phyloP scores from a whole-genome alignment of 805 yeast genomes.

The Barnettozyma sucrosica region DNA sequence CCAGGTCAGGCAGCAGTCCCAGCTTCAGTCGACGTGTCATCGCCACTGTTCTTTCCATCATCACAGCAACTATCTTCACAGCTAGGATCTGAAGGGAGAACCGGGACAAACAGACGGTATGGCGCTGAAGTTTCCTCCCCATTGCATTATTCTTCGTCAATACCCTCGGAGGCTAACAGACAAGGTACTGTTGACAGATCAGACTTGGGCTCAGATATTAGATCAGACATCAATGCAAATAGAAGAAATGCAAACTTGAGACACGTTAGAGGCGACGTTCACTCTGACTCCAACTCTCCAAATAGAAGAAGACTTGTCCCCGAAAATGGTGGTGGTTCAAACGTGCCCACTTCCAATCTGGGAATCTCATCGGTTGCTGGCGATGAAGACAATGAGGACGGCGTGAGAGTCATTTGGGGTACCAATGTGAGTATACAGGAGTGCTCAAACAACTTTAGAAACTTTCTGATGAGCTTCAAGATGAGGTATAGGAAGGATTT shows the following conservation, averaged over 20 bases:
- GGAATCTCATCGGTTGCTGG: slow-evolving; percentile 18
- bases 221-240: slow-evolving; percentile 38
- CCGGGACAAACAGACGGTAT: slow-evolving; percentile 2
- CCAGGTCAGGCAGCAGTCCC: neutral
- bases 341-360: slow-evolving; percentile 25
- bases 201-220: slow-evolving; percentile 33
- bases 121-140: slow-evolving; percentile 38
- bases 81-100: slow-evolving; percentile 16
- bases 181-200: slow-evolving; percentile 20
- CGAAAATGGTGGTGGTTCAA: slow-evolving; percentile 26
- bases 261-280: slow-evolving; percentile 70
- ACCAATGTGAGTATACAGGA: slow-evolving; percentile 93
- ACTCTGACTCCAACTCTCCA: slow-evolving; percentile 68
- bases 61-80: slow-evolving; percentile 23
- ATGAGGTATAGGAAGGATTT: slow-evolving; percentile 58
- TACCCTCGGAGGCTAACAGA: slow-evolving; percentile 24
- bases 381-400: slow-evolving; percentile 49
- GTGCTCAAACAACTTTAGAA: slow-evolving; percentile 71
- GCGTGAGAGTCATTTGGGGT: slow-evolving; percentile 95
- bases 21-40: slow-evolving; percentile 19
- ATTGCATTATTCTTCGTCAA: slow-evolving; percentile 35
- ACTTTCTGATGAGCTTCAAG: slow-evolving; percentile 80
- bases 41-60: slow-evolving; percentile 31
- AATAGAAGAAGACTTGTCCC: slow-evolving; percentile 51
- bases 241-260: slow-evolving; percentile 44